A percentile compares a stretch with the other conserved stretches of the same genome.
phyloP scores from a whole-genome alignment of 192 early-diverging fungal species.

The Podila epicladia region DNA sequence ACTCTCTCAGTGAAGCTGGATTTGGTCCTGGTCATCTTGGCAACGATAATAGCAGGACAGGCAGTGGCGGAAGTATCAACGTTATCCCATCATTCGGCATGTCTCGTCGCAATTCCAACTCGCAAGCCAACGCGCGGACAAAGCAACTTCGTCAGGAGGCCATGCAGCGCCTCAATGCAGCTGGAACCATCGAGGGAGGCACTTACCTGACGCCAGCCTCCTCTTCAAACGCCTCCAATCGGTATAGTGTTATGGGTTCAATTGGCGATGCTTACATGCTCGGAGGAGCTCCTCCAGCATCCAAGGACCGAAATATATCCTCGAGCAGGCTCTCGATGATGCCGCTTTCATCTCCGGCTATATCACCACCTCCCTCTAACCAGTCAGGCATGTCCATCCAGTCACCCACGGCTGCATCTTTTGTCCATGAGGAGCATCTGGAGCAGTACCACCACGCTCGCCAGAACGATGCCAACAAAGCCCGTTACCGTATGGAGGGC shows the following conservation, averaged over 20 bases:
- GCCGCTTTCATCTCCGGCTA: background rate
- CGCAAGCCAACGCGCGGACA: slow-evolving; percentile 7
- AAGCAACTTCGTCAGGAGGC: slow-evolving; percentile 32
- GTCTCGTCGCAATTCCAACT: slow-evolving; percentile 21
- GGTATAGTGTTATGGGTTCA: background rate
- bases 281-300: background rate
- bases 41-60: slow-evolving; percentile 11
- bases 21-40: background rate
- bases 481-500: slow-evolving; percentile 71
- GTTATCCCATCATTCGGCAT: slow-evolving; percentile 14
- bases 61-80: background rate
- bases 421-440: slow-evolving; percentile 4
- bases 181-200: background rate
- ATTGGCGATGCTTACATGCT: background rate
- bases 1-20: slow-evolving; percentile 7
- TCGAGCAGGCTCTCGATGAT: slow-evolving; percentile 3
- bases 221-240: background rate
- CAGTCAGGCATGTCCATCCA: background rate
- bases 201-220: background rate
- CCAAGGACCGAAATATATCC: background rate
- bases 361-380: background rate
- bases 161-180: slow-evolving; percentile 15
- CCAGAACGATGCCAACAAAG: slow-evolving; percentile 9
- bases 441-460: slow-evolving; percentile 10
- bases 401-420: background rate